These are phyloP conservation scores for Diddensiella santjacobensis DNA, from an alignment of 805 yeast species.

Conservation along the genomic window DNA sequence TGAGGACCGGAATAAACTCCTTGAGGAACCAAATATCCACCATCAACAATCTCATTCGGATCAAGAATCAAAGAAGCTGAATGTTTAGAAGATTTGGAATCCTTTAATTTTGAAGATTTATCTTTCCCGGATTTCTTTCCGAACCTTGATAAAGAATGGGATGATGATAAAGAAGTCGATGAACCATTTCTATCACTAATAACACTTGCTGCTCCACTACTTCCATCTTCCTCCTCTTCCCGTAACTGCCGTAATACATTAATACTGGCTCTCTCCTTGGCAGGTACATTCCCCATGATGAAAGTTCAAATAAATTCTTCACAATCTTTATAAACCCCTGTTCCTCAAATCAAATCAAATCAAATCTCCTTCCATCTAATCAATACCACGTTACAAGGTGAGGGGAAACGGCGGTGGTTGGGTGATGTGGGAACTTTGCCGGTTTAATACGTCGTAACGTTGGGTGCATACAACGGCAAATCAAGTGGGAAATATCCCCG, in stretches of 20 bases:
- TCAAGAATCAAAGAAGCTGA: constrained; percentile 24
- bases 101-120: neutral
- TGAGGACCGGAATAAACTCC: constrained; percentile 77
- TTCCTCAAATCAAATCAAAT: too few species aligned
- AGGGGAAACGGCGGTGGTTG: too few species aligned
- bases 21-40: constrained; percentile 88
- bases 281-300: constrained; percentile 23
- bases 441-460: too few species aligned
- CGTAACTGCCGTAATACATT: neutral
- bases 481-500: too few species aligned
- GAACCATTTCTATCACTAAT: neutral
- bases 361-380: too few species aligned
- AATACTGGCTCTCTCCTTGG: constrained; percentile 13
- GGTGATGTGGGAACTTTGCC: too few species aligned
- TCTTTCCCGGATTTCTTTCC: neutral
- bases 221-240: neutral
- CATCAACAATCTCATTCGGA: constrained; percentile 71
- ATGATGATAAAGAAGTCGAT: neutral
- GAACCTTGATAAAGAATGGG: neutral
- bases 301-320: neutral
- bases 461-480: too few species aligned
- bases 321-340: neutral
- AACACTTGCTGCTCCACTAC: neutral
- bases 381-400: too few species aligned
- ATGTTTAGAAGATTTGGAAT: neutral